Percentiles rank a stretch among this genome's conserved stretches.
These are phyloP conservation scores for Fusarium sp. DNA, from an alignment of 2,329 filamentous ascomycete genomes.

Conservation along the genomic window DNA sequence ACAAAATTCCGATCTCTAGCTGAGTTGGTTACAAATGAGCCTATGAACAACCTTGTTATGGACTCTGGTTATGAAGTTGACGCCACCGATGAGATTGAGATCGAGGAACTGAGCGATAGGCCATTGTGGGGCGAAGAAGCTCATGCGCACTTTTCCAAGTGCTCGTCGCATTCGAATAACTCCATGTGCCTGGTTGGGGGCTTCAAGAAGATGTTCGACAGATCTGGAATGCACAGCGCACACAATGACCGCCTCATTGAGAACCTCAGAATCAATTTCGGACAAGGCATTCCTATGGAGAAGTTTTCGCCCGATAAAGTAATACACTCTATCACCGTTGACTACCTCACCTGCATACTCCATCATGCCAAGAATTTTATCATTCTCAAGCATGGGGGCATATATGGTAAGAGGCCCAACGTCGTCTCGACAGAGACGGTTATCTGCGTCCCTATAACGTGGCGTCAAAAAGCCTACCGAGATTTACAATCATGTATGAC, in stretches of 20 bases:
- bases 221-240: not conserved
- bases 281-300: too few species aligned
- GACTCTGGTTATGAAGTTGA: not conserved
- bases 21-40: not conserved
- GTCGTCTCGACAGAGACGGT: constrained; percentile 1
- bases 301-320: not conserved
- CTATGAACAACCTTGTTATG: not conserved
- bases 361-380: not conserved
- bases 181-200: not conserved
- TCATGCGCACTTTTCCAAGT: not conserved
- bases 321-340: not conserved
- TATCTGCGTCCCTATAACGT: constrained; percentile 9
- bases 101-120: not conserved
- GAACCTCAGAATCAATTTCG: not conserved
- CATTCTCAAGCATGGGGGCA: not conserved
- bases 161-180: not conserved
- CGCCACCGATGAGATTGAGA: not conserved
- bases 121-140: constrained; percentile 10
- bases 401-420: not conserved
- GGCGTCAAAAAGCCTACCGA: constrained; percentile 4
- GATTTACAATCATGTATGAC: constrained; percentile 13
- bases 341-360: constrained; percentile 7
- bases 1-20: not conserved
- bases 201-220: constrained; percentile 13
- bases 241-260: not conserved